phyloP scores from a whole-genome alignment of 1,284 basidiomycete genomes.

The Trametes versicolor region DNA sequence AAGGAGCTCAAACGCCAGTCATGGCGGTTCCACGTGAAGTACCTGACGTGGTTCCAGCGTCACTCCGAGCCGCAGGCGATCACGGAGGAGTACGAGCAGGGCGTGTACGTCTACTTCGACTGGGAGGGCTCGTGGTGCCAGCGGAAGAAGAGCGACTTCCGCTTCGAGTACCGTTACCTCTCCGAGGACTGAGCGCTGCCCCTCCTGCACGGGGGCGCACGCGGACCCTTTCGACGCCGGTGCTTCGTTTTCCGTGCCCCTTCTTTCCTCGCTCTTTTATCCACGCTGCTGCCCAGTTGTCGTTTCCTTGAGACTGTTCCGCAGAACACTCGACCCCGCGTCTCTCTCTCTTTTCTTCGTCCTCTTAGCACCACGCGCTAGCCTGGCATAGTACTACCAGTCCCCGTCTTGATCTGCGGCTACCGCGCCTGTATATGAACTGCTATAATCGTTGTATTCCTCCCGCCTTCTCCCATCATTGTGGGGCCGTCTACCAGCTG shows the following conservation, averaged over 20 bases:
- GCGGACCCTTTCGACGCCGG: not conserved
- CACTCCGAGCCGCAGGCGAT: conserved; percentile 99
- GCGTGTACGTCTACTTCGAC: conserved; percentile 97
- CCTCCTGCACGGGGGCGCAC: not conserved
- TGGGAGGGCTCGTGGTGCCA: conserved; percentile 99
- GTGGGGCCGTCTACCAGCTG: not conserved
- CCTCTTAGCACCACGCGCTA: conserved; percentile 2
- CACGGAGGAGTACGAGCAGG: conserved; percentile 99
- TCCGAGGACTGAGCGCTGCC: conserved; percentile 77
- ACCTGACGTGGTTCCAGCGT: conserved; percentile 99
- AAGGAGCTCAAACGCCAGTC: conserved; percentile 98
- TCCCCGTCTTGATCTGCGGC: conserved; percentile 18
- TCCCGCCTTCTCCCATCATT: not conserved
- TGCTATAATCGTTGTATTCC: conserved; percentile 32
- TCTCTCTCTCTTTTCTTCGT: conserved; percentile 14
- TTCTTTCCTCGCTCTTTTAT: not conserved
- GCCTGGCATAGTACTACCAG: conserved; percentile 14
- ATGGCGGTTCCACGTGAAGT: conserved; percentile 99
- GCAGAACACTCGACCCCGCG: conserved; percentile 4
- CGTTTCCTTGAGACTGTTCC: not conserved
- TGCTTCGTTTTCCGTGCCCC: conserved; percentile 10
- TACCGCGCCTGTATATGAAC: conserved; percentile 29
- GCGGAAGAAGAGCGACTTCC: conserved; percentile 97
- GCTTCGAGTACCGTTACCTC: conserved; percentile 93
- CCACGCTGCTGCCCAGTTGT: not conserved